Base-by-base conservation (phyloP, 1,284 basidiomycete species). In the Tilletia indica region DNA sequence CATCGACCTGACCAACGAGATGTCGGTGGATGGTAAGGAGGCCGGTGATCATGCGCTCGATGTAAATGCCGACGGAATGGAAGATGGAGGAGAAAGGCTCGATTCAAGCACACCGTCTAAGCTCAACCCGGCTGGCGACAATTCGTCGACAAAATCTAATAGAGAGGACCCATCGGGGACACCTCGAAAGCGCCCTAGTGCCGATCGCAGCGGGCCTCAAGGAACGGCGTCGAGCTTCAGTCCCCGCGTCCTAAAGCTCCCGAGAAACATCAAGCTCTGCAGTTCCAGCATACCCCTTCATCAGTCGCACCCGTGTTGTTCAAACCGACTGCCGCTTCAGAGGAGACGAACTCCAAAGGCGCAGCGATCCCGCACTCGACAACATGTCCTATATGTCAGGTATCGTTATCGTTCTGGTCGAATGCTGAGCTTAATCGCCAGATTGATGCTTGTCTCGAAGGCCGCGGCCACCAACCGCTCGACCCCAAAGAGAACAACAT, bases 181-280 rank as follows among this genome's bases (percentile, higher is more conserved):
- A 42, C 38, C 61, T 38, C 61, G 16, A 34, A 64, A 42, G n/a
- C 34, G 61, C 9, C 39, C 61, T 12, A 64, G 14, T 21, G n/a
- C 12, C 16, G 61, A 64, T 6, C 61, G 61, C 12, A 19, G 19
- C 11, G 61, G 61, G 14, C 38, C 38, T 8, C 61, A 64, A 38
- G 61, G 19, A 11, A 38, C 34, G 6, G 12, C 61, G 16, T 64
- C 61, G 34, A 64, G 61, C 61, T 38, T 64, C 36, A 64, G 61
- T 64, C 61, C 61, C 61, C 61, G 61, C 61, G 61, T 38, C 61
- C 61, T 1, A 64, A 64, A 38, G 34, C 12, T 19, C 34, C 61
- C 19, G 61, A 64, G 61, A 64, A 64, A 21, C 61, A 36, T 9
- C 61, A 64, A 34, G 36, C 12, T 6, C 31, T 64, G 6, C 61